phyloP scores from a whole-genome alignment of 768 basidiomycete species.

The Auriscalpium vulgare region DNA sequence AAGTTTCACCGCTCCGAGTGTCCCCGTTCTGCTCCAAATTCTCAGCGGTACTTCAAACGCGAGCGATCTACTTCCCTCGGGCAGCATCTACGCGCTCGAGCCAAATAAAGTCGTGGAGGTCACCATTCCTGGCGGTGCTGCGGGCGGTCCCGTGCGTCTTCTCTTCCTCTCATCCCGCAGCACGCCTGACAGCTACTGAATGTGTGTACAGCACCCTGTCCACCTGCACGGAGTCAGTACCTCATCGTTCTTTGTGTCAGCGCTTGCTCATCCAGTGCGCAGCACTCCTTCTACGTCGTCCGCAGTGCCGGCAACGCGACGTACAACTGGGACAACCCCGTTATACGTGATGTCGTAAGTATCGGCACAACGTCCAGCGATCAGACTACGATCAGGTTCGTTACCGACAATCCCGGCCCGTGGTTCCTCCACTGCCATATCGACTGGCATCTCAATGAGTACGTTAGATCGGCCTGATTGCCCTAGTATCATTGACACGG shows the following conservation, averaged over 20 bases:
- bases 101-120: neutral
- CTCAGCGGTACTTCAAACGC: constrained; percentile 36
- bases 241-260: neutral
- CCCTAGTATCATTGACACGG: too few relatives aligned
- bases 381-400: constrained; percentile 19
- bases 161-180: too few relatives aligned
- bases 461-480: too few relatives aligned
- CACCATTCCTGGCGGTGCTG: neutral
- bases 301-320: constrained; percentile 10
- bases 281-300: constrained; percentile 17
- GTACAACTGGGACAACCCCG: constrained; percentile 29
- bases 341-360: constrained; percentile 36
- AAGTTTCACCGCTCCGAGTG: constrained; percentile 27
- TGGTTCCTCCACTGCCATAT: constrained; percentile 27
- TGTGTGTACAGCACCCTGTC: neutral
- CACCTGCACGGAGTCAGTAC: constrained; percentile 5
- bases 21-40: constrained; percentile 43
- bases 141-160: neutral
- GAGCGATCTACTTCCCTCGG: constrained; percentile 29
- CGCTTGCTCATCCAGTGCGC: neutral
- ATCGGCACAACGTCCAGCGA: constrained; percentile 8
- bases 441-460: constrained; percentile 22
- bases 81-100: neutral
- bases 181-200: neutral
- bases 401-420: constrained; percentile 24